These are phyloP conservation scores for Oryza glumipatula DNA, from an alignment of 176 grass and related monocot species.

Conservation along the genomic window DNA sequence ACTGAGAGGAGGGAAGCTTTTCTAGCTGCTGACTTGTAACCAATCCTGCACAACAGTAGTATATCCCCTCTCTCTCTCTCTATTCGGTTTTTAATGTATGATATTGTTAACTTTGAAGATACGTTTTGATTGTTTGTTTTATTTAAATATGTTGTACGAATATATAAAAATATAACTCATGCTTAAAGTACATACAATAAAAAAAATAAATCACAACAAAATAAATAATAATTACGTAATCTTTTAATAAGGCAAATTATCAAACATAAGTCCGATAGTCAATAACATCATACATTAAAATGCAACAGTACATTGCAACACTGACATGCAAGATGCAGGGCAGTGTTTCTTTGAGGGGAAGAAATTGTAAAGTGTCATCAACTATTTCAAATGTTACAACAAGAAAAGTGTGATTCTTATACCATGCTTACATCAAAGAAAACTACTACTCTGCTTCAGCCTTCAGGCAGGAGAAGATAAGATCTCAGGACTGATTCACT, in stretches of 20 bases:
- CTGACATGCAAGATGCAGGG: not conserved
- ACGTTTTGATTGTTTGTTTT: too few species aligned
- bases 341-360: not conserved
- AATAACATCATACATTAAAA: too few species aligned
- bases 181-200: too few species aligned
- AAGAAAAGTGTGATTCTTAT: not conserved
- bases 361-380: not conserved
- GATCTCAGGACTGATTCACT: not conserved
- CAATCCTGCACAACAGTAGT: not conserved
- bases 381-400: not conserved
- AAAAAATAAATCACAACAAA: too few species aligned
- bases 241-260: too few species aligned
- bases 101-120: too few species aligned
- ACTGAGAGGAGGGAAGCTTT: not conserved
- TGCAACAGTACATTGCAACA: too few species aligned
- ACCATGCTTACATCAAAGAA: conserved; percentile 36
- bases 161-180: too few species aligned
- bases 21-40: not conserved
- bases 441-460: not conserved
- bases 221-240: too few species aligned
- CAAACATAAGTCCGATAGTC: too few species aligned
- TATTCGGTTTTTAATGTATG: too few species aligned
- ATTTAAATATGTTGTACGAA: too few species aligned
- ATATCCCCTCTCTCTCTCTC: not conserved
- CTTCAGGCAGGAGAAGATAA: not conserved